Evolutionary conservation across 225 moss, liverwort and hornwort species (phyloP).

Genomic region (Anthoceros angustus): DNA sequence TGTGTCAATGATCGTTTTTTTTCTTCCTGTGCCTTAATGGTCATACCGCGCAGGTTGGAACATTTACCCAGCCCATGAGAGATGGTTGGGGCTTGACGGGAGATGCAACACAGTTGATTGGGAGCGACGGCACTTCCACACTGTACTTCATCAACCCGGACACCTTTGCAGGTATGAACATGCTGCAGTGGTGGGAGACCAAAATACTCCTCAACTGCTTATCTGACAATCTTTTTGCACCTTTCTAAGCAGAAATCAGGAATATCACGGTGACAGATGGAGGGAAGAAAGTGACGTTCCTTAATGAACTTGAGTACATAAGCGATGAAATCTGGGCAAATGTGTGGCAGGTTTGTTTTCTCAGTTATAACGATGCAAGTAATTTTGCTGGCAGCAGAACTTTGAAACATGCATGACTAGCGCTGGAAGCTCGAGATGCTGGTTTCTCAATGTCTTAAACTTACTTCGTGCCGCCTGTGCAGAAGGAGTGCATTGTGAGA

Average conservation of each 20-base stretch:
- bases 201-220: not conserved
- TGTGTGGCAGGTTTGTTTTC: slow-evolving; percentile 44
- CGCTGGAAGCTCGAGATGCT: not conserved
- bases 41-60: slow-evolving; percentile 26
- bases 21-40: too few species aligned
- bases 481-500: slow-evolving; percentile 87
- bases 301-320: slow-evolving; percentile 90
- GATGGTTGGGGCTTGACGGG: slow-evolving; percentile 98
- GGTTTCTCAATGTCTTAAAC: slow-evolving; percentile 8
- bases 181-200: not conserved
- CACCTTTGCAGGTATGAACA: slow-evolving; percentile 50
- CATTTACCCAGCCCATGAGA: slow-evolving; percentile 60
- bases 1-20: not conserved
- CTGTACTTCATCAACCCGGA: slow-evolving; percentile 89
- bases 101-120: slow-evolving; percentile 52
- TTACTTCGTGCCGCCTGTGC: slow-evolving; percentile 8
- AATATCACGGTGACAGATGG: slow-evolving; percentile 56
- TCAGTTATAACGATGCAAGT: not conserved
- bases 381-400: not conserved
- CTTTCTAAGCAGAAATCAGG: slow-evolving; percentile 33
- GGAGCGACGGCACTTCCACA: slow-evolving; percentile 85
- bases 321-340: slow-evolving; percentile 83
- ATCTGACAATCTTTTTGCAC: not conserved
- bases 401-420: not conserved
- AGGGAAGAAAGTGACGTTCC: slow-evolving; percentile 50